A percentile compares a stretch with the other conserved stretches of the same genome.
These are phyloP conservation scores for Lichtheimia hyalospora DNA, from an alignment of 371 early-diverging fungal genomes.

Conservation along the genomic window DNA sequence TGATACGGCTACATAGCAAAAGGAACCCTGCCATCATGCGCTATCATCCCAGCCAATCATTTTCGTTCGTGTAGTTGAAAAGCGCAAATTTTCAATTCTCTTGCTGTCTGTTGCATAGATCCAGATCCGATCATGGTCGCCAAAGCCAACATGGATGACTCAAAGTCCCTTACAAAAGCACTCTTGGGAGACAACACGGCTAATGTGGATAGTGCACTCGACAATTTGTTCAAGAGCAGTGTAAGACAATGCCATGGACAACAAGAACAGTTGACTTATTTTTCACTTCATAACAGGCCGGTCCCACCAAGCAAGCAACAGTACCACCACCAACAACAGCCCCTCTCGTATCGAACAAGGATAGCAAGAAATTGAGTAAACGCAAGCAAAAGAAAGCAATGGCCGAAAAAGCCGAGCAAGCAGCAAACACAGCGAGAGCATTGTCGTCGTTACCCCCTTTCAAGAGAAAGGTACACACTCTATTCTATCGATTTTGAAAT, in stretches of 20 bases:
- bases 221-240: slow-evolving; percentile 3
- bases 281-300: not conserved
- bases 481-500: too few relatives aligned
- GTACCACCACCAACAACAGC: not conserved
- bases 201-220: not conserved
- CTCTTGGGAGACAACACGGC: not conserved
- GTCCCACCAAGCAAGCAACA: not conserved
- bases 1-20: too few relatives aligned
- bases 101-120: too few relatives aligned
- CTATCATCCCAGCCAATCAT: too few relatives aligned
- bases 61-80: too few relatives aligned
- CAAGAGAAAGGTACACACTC: not conserved
- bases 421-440: not conserved
- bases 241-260: not conserved
- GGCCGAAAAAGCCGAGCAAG: not conserved
- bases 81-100: too few relatives aligned
- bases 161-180: not conserved
- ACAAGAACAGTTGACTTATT: not conserved
- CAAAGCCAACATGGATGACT: not conserved
- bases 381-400: not conserved
- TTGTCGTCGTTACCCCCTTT: not conserved
- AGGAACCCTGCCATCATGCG: too few relatives aligned
- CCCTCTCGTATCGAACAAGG: not conserved
- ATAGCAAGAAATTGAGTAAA: not conserved
- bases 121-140: slow-evolving; percentile 1